phyloP scores from a whole-genome alignment of 2,329 filamentous ascomycete species.

The Fusarium armeniacum region DNA sequence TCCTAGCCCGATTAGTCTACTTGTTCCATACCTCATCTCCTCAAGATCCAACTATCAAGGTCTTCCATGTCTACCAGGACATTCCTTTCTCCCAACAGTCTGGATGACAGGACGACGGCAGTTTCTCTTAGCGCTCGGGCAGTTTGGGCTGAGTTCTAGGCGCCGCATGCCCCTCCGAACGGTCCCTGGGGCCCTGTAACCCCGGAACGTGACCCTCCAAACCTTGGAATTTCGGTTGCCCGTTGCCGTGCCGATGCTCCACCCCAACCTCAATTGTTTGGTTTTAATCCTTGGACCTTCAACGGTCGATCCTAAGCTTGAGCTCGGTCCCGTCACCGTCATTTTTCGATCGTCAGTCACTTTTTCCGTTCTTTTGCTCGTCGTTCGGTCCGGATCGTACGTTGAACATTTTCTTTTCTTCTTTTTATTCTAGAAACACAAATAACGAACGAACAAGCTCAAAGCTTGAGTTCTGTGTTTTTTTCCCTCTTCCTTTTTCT shows the following conservation, averaged over 20 bases:
- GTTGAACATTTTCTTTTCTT: conserved; percentile 17
- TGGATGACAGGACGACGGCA: conserved; percentile 19
- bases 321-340: conserved; percentile 18
- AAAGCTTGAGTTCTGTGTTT: conserved; percentile 17
- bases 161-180: conserved; percentile 20
- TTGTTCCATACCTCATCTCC: conserved; percentile 5
- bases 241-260: conserved; percentile 37
- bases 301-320: conserved; percentile 23
- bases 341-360: conserved; percentile 15
- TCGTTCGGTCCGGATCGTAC: conserved; percentile 16
- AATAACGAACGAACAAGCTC: conserved; percentile 3
- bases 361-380: conserved; percentile 30
- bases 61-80: conserved; percentile 1
- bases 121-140: conserved; percentile 9
- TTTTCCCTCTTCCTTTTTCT: neutral
- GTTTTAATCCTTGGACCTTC: conserved; percentile 6
- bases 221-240: conserved; percentile 26
- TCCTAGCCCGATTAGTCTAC: neutral
- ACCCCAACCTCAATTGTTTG: conserved; percentile 25
- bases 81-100: conserved; percentile 18
- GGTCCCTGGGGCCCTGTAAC: conserved; percentile 17
- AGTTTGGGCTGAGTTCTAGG: conserved; percentile 5
- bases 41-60: conserved; percentile 2
- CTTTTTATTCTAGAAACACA: neutral
- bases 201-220: conserved; percentile 30